phyloP scores from a whole-genome alignment of 441 rosid species.

The Pelargonium australe region DNA sequence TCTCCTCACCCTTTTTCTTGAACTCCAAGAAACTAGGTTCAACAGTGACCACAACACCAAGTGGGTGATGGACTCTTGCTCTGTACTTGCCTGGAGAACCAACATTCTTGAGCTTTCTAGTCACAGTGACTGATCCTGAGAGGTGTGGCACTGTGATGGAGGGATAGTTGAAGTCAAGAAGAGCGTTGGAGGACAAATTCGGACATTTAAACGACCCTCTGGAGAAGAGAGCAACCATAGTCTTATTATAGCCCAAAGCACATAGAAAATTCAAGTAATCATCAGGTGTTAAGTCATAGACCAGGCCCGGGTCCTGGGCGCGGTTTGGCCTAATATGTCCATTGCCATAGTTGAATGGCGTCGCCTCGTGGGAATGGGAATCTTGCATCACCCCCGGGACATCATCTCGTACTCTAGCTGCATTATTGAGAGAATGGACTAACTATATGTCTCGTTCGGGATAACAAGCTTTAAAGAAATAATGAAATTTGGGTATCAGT shows the following conservation, averaged over 20 bases:
- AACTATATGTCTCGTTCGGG: no score
- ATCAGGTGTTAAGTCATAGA: constrained; percentile 37
- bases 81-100: constrained; percentile 37
- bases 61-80: constrained; percentile 30
- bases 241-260: constrained; percentile 44
- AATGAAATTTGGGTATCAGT: no score
- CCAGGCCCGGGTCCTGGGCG: constrained; percentile 55
- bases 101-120: constrained; percentile 44
- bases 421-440: background rate
- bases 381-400: constrained; percentile 23
- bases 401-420: constrained; percentile 4
- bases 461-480: no score
- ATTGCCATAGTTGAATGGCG: constrained; percentile 46
- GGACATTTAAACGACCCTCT: constrained; percentile 25
- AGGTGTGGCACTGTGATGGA: constrained; percentile 45
- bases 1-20: constrained; percentile 36
- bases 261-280: constrained; percentile 61
- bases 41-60: constrained; percentile 37
- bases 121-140: constrained; percentile 24
- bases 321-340: constrained; percentile 67
- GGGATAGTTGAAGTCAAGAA: constrained; percentile 49
- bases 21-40: constrained; percentile 32
- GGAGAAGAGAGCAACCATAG: constrained; percentile 24
- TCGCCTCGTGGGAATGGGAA: constrained; percentile 28
- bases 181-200: constrained; percentile 5